A percentile compares a stretch with the other conserved stretches of the same genome.
phyloP scores from a whole-genome alignment of 2,329 filamentous ascomycete genomes.

The Aspergillus unguis region DNA sequence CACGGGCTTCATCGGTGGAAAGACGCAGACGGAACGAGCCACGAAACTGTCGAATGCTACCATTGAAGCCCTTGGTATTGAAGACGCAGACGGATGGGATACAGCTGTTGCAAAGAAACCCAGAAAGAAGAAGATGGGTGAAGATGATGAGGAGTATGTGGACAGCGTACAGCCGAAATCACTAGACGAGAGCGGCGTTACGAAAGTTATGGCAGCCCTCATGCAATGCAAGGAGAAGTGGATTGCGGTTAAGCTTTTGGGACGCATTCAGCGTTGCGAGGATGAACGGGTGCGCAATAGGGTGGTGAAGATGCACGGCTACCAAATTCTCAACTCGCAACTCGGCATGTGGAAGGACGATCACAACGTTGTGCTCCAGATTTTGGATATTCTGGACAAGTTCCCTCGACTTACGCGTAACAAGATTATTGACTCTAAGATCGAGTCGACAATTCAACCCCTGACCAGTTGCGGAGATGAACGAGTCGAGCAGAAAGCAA shows the following conservation, averaged over 20 bases:
- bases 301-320: slow-evolving; percentile 95
- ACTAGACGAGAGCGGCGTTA: slow-evolving; percentile 77
- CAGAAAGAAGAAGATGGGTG: slow-evolving; percentile 84
- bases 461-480: slow-evolving; percentile 68
- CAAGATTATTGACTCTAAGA: slow-evolving; percentile 95
- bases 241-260: slow-evolving; percentile 93
- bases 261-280: slow-evolving; percentile 80
- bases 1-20: slow-evolving; percentile 93
- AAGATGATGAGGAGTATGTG: slow-evolving; percentile 94
- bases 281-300: slow-evolving; percentile 83
- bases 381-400: slow-evolving; percentile 81
- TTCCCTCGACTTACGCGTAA: slow-evolving; percentile 91
- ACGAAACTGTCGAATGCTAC: slow-evolving; percentile 86
- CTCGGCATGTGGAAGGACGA: slow-evolving; percentile 85
- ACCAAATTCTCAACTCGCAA: slow-evolving; percentile 86
- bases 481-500: slow-evolving; percentile 68
- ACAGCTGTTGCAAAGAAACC: slow-evolving; percentile 84
- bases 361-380: slow-evolving; percentile 81
- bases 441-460: slow-evolving; percentile 74
- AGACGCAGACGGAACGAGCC: slow-evolving; percentile 92
- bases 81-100: slow-evolving; percentile 89
- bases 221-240: slow-evolving; percentile 99
- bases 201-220: slow-evolving; percentile 91
- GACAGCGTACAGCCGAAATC: slow-evolving; percentile 78
- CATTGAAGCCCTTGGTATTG: slow-evolving; percentile 93